Evolutionary conservation across 2,329 filamentous ascomycete genomes (phyloP).

Genomic region (Biscogniauxia sp.): DNA sequence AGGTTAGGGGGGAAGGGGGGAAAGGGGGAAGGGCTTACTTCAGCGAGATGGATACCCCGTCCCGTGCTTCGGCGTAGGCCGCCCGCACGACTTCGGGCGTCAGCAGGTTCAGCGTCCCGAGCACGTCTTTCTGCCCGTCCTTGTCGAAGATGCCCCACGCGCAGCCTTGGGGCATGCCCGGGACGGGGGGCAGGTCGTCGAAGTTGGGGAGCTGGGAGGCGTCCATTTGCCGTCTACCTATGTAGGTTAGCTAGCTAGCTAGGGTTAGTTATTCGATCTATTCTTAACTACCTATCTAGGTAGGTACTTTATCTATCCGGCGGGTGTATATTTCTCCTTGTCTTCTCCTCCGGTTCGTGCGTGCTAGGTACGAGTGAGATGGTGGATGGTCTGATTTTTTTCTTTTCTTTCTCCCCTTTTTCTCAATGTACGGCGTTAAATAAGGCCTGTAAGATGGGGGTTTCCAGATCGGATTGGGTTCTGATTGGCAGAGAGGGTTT

Average conservation of each 20-base stretch:
- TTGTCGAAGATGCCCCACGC: slow-evolving; percentile 54
- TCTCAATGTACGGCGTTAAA: too few relatives aligned
- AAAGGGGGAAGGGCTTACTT: slow-evolving; percentile 38
- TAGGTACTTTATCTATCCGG: too few relatives aligned
- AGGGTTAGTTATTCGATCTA: too few relatives aligned
- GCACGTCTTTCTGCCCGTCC: slow-evolving; percentile 46
- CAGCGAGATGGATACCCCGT: slow-evolving; percentile 51
- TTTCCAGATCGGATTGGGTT: too few relatives aligned
- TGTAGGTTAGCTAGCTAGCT: neutral
- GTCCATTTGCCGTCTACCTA: slow-evolving; percentile 19
- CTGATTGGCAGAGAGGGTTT: too few relatives aligned
- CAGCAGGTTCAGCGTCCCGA: slow-evolving; percentile 53
- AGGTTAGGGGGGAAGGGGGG: neutral
- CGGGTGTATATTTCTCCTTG: too few relatives aligned
- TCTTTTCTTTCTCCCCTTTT: too few relatives aligned
- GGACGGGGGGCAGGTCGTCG: slow-evolving; percentile 40
- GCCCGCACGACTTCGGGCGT: slow-evolving; percentile 43
- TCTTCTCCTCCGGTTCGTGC: too few relatives aligned
- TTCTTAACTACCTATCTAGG: too few relatives aligned
- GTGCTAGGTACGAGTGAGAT: too few relatives aligned
- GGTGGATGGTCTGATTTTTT: too few relatives aligned
- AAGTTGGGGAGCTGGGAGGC: slow-evolving; percentile 40
- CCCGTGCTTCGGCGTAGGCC: slow-evolving; percentile 42
- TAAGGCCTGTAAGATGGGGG: too few relatives aligned
- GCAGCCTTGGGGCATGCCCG: slow-evolving; percentile 46